Conservation (phyloP, 768 basidiomycete species). For the Botryobasidium botryosum region DNA sequence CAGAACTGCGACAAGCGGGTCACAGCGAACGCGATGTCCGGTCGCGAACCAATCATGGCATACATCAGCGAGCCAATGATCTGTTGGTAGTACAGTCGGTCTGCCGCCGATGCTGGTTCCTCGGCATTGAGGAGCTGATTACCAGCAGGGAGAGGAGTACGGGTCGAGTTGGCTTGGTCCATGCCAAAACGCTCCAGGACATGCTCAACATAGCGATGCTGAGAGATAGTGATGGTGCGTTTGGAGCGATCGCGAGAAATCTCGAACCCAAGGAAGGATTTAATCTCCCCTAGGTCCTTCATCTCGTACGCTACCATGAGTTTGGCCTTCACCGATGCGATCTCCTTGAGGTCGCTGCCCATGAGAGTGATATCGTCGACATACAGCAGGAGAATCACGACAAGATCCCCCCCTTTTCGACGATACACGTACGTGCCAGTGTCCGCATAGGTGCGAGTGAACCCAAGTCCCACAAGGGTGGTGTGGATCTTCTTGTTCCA, state of each 20-base stretch:
- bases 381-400: constrained; percentile 4
- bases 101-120: neutral
- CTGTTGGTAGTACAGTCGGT: neutral
- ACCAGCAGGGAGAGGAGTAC: constrained; percentile 14
- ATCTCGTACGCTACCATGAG: neutral
- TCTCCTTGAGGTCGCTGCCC: neutral
- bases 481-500: constrained; percentile 14
- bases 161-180: constrained; percentile 5
- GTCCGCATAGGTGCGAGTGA: neutral
- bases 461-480: neutral
- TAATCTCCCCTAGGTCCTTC: neutral
- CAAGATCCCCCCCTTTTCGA: no score
- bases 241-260: constrained; percentile 10
- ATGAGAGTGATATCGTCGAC: constrained; percentile 2
- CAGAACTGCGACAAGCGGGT: constrained; percentile 4
- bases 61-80: constrained; percentile 2
- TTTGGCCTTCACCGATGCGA: neutral
- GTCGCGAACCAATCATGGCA: neutral
- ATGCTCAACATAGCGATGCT: constrained; percentile 12
- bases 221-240: constrained; percentile 9
- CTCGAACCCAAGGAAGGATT: constrained; percentile 12
- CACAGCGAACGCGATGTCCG: constrained; percentile 1
- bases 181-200: constrained; percentile 10
- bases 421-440: constrained; percentile 15
- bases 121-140: no score